Evolutionary conservation across 495 filamentous ascomycete genomes (phyloP).

Genomic region (Wilcoxina mikolae): DNA sequence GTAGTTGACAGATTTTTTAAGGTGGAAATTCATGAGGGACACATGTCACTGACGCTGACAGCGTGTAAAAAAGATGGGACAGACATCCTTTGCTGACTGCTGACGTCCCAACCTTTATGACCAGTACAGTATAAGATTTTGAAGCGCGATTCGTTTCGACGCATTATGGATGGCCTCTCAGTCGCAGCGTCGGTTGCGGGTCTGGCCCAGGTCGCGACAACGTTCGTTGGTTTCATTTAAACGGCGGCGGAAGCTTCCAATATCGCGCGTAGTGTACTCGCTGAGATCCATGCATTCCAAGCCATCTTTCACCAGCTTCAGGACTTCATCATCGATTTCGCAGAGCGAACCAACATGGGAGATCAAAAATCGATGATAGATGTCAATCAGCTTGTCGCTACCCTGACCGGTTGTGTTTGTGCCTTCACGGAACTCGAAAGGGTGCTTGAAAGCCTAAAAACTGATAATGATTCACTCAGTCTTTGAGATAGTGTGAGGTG

Average conservation of each 20-base stretch:
- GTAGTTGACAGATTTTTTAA: no score
- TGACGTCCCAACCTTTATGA: background rate
- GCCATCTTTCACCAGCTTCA: background rate
- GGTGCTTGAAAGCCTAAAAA: background rate
- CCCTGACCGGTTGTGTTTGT: conserved; percentile 1
- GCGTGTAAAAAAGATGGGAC: no score
- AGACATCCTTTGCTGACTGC: no score
- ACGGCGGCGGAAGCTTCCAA: background rate
- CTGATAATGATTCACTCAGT: background rate
- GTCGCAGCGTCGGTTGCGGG: background rate
- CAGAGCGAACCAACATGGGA: background rate
- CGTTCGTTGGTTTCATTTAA: background rate
- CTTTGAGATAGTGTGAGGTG: background rate
- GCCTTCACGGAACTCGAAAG: background rate
- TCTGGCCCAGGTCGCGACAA: background rate
- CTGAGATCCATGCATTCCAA: background rate
- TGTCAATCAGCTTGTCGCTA: background rate
- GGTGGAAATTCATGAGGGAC: no score
- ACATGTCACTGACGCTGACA: no score
- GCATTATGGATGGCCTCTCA: background rate
- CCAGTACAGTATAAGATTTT: no score
- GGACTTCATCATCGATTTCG: background rate
- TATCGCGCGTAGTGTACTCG: background rate
- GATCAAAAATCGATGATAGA: background rate
- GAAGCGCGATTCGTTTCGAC: background rate